Base-by-base conservation (phyloP, 108 stramenopile genomes). In the Cyclotella sp. region DNA sequence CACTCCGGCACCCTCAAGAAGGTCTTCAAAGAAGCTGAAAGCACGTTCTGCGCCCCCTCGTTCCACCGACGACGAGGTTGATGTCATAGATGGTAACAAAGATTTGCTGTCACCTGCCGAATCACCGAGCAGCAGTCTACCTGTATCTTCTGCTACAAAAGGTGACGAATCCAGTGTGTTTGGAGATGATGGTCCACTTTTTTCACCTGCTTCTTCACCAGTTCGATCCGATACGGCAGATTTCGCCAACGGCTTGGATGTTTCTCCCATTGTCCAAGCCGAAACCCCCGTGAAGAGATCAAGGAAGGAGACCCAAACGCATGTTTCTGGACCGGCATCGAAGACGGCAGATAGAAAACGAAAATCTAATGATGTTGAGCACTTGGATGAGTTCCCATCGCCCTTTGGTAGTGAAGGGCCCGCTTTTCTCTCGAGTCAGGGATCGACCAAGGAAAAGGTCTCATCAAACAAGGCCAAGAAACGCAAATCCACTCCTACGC, bases 191-290 rank as follows among this genome's bases (percentile, higher is more conserved):
- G 68, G 55, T 8, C 39, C 29, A 19, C 19, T 68, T n/a, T 71
- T 70, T 41, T 62, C 69, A 7, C 47, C 76, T 52, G 30, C 68
- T 34, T 26, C 68, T 29, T 77, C 60, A 18, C 54, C 68, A 18
- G 21, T 58, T 19, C 46, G 30, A 27, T 47, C 47, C 18, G 53
- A 54, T 9, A 46, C 19, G 15, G 68, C 49, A 42, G 60, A 77
- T 13, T 71, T 72, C 63, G 70, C 54, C 14, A 72, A 67, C 41
- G 68, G 63, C 18, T 59, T 79, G 19, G 66, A 44, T 27, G 44
- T 81, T 24, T 81, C 80, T 46, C 80, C 80, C 6, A 81, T 81
- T 65, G 39, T 70, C 9, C 51, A 76, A 49, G 51, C 60, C 13
- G 70, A 72, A 9, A 77, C 80, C 22, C 80, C 80, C 22, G 61